Evolutionary conservation across 2,329 filamentous ascomycete genomes (phyloP).

Genomic region (Penicillium olsonii): DNA sequence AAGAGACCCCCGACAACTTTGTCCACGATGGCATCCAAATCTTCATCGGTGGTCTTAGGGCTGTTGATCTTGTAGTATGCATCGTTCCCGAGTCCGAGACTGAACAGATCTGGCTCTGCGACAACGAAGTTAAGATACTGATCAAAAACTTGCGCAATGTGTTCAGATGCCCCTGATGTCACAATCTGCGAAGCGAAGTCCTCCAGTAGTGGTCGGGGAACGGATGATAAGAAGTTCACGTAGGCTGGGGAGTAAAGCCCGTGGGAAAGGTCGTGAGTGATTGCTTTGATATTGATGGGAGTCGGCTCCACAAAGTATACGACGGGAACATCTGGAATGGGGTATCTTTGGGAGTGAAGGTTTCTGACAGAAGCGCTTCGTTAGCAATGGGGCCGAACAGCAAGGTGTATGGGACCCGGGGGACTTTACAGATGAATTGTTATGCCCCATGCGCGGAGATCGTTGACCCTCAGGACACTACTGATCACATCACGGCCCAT

Average conservation of each 20-base stretch:
- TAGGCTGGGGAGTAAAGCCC: slow-evolving; percentile 91
- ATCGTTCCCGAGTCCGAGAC: slow-evolving; percentile 86
- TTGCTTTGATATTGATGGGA: slow-evolving; percentile 73
- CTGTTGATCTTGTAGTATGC: slow-evolving; percentile 97
- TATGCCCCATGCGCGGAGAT: slow-evolving; percentile 89
- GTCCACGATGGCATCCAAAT: slow-evolving; percentile 84
- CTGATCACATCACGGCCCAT: slow-evolving; percentile 92
- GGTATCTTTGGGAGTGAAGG: slow-evolving; percentile 76
- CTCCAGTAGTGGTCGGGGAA: slow-evolving; percentile 86
- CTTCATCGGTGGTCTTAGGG: slow-evolving; percentile 83
- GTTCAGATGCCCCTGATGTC: slow-evolving; percentile 78
- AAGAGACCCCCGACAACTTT: slow-evolving; percentile 95
- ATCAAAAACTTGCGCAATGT: slow-evolving; percentile 89
- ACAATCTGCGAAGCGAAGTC: slow-evolving; percentile 92
- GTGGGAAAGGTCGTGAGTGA: slow-evolving; percentile 82
- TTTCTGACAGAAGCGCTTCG: slow-evolving; percentile 57
- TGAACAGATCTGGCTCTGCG: slow-evolving; percentile 92
- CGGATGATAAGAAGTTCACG: slow-evolving; percentile 93
- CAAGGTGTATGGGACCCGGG: slow-evolving; percentile 15
- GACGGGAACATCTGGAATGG: slow-evolving; percentile 94
- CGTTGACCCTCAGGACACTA: slow-evolving; percentile 90
- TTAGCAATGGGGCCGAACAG: slow-evolving; percentile 16
- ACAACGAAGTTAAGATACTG: slow-evolving; percentile 98
- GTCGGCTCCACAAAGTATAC: slow-evolving; percentile 96
- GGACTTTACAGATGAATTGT: slow-evolving; percentile 82